Conservation (phyloP, 2,329 filamentous ascomycete genomes). For the Ascochyta fabae region DNA sequence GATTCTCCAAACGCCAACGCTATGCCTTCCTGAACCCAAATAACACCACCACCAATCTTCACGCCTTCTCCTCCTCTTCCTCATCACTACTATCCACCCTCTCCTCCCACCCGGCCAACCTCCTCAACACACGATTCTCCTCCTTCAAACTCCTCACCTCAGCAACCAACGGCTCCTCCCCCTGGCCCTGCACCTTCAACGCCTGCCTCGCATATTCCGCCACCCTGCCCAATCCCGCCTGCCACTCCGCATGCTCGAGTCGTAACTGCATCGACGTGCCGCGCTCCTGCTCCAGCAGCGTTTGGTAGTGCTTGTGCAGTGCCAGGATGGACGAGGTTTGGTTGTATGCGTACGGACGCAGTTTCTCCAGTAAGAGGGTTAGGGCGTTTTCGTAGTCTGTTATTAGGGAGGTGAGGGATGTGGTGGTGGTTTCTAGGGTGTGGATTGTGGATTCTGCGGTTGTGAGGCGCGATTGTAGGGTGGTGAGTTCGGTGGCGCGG, state of each 20-base stretch:
- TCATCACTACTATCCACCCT: slow-evolving; percentile 51
- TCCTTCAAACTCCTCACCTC: slow-evolving; percentile 53
- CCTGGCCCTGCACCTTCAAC: slow-evolving; percentile 48
- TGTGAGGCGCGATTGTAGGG: slow-evolving; percentile 42
- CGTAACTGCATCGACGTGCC: slow-evolving; percentile 54
- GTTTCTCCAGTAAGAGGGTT: slow-evolving; percentile 47
- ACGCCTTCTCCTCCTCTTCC: slow-evolving; percentile 29
- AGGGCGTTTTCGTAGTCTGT: slow-evolving; percentile 54
- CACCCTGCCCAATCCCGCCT: slow-evolving; percentile 53
- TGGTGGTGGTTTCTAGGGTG: slow-evolving; percentile 34
- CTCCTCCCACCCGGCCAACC: slow-evolving; percentile 56
- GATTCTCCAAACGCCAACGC: slow-evolving; percentile 26
- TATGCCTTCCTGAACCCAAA: slow-evolving; percentile 18
- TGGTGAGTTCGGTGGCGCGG: slow-evolving; percentile 39
- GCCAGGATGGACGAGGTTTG: slow-evolving; percentile 46
- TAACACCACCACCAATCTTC: background rate
- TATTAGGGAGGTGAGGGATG: slow-evolving; percentile 38
- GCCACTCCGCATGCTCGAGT: slow-evolving; percentile 58
- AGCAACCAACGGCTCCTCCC: slow-evolving; percentile 44
- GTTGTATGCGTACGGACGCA: slow-evolving; percentile 38
- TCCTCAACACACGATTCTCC: slow-evolving; percentile 56
- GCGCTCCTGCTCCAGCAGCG: slow-evolving; percentile 52
- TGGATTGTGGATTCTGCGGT: slow-evolving; percentile 36
- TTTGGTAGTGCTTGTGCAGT: slow-evolving; percentile 57
- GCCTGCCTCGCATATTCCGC: slow-evolving; percentile 52